Conservation (phyloP, 2,329 filamentous ascomycete species). For the Didymella arachidicola region DNA sequence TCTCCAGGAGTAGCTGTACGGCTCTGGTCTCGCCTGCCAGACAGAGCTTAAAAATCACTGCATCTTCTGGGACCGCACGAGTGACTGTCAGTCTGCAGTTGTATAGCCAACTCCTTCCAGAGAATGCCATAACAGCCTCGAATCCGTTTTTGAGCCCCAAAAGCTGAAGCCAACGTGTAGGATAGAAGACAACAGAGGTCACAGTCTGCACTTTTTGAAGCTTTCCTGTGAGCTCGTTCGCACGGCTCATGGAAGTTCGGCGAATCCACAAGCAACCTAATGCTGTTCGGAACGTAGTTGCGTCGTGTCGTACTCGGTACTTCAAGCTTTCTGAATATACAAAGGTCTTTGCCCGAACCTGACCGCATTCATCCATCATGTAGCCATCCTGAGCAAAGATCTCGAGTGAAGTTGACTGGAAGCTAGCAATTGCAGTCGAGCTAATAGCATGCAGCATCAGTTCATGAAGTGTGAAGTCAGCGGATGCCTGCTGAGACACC, state of each 20-base stretch:
- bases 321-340: conserved; percentile 18
- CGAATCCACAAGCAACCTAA: conserved; percentile 20
- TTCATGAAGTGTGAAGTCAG: conserved; percentile 6
- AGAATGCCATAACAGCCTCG: conserved; percentile 20
- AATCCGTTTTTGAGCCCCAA: conserved; percentile 18
- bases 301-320: conserved; percentile 11
- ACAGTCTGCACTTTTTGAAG: conserved; percentile 6
- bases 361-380: conserved; percentile 23
- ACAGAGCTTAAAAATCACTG: conserved; percentile 26
- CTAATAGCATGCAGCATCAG: conserved; percentile 23
- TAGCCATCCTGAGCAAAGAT: conserved; percentile 27
- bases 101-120: conserved; percentile 19
- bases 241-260: conserved; percentile 7
- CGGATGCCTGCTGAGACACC: background rate
- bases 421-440: conserved; percentile 18
- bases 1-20: conserved; percentile 21
- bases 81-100: conserved; percentile 22
- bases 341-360: conserved; percentile 20
- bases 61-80: conserved; percentile 21
- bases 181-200: conserved; percentile 19
- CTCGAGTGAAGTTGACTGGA: conserved; percentile 22
- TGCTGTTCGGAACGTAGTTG: conserved; percentile 13
- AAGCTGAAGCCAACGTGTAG: conserved; percentile 12
- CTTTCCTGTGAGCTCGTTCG: background rate
- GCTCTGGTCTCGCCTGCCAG: conserved; percentile 20